phyloP scores from a whole-genome alignment of 106 monocot species.

The Acorus calamus region DNA sequence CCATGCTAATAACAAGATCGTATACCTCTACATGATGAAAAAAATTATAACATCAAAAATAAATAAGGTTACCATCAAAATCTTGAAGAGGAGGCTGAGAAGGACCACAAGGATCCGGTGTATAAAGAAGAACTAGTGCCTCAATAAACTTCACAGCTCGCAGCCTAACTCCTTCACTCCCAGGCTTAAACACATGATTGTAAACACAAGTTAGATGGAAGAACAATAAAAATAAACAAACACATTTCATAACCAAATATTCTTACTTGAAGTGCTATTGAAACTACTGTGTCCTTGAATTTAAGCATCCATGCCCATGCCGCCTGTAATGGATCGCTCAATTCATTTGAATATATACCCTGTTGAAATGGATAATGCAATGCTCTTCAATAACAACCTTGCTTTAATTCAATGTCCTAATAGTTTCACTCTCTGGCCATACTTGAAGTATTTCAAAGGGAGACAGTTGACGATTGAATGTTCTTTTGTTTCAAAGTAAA shows the following conservation, averaged over 20 bases:
- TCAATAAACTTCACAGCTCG: constrained; percentile 81
- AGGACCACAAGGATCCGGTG: constrained; percentile 67
- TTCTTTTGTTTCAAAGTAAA: no score
- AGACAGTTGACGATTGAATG: no score
- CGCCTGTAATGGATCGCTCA: constrained; percentile 43
- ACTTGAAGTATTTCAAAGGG: no score
- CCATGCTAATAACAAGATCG: not conserved
- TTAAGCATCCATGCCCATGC: constrained; percentile 76
- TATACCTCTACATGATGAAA: not conserved
- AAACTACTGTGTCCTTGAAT: constrained; percentile 60
- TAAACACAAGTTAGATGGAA: not conserved
- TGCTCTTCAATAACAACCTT: not conserved
- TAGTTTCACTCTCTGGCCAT: no score
- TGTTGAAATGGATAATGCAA: constrained; percentile 7
- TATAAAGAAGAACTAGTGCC: constrained; percentile 70
- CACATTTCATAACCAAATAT: not conserved
- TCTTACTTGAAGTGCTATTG: constrained; percentile 66
- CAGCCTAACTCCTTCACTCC: constrained; percentile 66
- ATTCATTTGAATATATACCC: constrained; percentile 62
- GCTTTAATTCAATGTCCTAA: no score
- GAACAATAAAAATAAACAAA: constrained; percentile 4
- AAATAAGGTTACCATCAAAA: constrained; percentile 30
- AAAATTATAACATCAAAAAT: not conserved
- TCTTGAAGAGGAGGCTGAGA: constrained; percentile 51
- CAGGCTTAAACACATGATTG: constrained; percentile 31